These are phyloP conservation scores for Candida germanica DNA, from an alignment of 805 yeast genomes.

Conservation along the genomic window DNA sequence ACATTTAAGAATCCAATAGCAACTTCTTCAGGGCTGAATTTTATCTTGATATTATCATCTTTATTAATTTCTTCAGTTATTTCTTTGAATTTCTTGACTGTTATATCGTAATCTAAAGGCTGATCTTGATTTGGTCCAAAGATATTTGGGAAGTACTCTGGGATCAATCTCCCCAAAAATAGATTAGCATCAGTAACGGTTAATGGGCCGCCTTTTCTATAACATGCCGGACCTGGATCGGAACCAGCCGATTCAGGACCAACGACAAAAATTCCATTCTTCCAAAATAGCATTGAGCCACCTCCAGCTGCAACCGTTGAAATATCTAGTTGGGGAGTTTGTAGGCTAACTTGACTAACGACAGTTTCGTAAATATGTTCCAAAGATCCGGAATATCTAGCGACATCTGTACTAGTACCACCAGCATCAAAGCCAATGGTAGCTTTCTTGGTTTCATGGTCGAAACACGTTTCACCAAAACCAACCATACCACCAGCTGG, in stretches of 20 bases:
- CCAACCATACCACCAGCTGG: slow-evolving; percentile 99
- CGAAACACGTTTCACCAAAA: slow-evolving; percentile 77
- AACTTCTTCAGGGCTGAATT: slow-evolving; percentile 28
- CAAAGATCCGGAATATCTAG: slow-evolving; percentile 37
- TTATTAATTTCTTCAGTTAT: slow-evolving; percentile 45
- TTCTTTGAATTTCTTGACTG: slow-evolving; percentile 50
- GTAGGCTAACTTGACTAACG: slow-evolving; percentile 42
- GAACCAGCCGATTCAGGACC: slow-evolving; percentile 42
- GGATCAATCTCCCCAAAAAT: slow-evolving; percentile 32
- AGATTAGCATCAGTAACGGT: slow-evolving; percentile 40
- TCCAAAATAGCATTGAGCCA: slow-evolving; percentile 38
- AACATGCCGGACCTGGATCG: slow-evolving; percentile 42
- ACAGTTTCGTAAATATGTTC: slow-evolving; percentile 45
- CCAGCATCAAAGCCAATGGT: slow-evolving; percentile 45
- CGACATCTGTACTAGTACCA: slow-evolving; percentile 46
- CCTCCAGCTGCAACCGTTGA: slow-evolving; percentile 50
- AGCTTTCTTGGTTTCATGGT: slow-evolving; percentile 21
- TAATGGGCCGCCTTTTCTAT: slow-evolving; percentile 38
- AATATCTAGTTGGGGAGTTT: slow-evolving; percentile 43
- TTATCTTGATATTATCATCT: slow-evolving; percentile 19
- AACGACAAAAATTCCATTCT: slow-evolving; percentile 37
- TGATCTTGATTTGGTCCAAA: slow-evolving; percentile 37
- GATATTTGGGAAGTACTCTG: slow-evolving; percentile 35
- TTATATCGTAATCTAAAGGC: slow-evolving; percentile 32
- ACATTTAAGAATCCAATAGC: slow-evolving; percentile 33